Evolutionary conservation across 495 filamentous ascomycete genomes (phyloP).

Genomic region (Penicillium argentinense): DNA sequence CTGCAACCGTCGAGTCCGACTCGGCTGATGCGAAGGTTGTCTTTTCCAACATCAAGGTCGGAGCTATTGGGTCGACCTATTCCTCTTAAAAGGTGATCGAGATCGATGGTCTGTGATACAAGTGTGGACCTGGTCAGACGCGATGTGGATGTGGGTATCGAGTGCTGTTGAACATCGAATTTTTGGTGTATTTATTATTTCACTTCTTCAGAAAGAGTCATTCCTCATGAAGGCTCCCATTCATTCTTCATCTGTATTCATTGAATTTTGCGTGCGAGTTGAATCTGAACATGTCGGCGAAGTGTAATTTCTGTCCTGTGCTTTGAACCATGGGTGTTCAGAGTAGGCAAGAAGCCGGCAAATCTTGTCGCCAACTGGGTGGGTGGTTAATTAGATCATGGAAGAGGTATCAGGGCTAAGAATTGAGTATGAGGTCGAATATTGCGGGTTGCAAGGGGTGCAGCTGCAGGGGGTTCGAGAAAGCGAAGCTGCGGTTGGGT

Average conservation of each 20-base stretch:
- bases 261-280: conserved; percentile 1
- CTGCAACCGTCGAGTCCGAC: conserved; percentile 56
- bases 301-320: no score
- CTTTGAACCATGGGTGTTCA: no score
- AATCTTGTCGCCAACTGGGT: no score
- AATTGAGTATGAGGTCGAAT: no score
- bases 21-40: conserved; percentile 56
- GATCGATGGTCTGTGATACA: background rate
- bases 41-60: conserved; percentile 69
- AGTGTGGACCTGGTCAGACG: background rate
- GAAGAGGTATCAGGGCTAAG: no score
- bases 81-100: conserved; percentile 22
- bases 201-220: conserved; percentile 3
- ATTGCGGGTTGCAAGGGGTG: no score
- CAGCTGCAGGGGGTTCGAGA: conserved; percentile 2
- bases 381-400: no score
- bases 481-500: no score
- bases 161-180: conserved; percentile 4
- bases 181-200: conserved; percentile 2
- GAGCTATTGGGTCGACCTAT: conserved; percentile 65
- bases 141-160: background rate
- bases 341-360: no score
- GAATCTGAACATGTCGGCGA: no score
- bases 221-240: background rate
- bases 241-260: background rate